Evolutionary conservation across 2,329 filamentous ascomycete genomes (phyloP), one percentile per base, ranked within the genome.

Genomic region (Trichophyton schoenleinii): DNA sequence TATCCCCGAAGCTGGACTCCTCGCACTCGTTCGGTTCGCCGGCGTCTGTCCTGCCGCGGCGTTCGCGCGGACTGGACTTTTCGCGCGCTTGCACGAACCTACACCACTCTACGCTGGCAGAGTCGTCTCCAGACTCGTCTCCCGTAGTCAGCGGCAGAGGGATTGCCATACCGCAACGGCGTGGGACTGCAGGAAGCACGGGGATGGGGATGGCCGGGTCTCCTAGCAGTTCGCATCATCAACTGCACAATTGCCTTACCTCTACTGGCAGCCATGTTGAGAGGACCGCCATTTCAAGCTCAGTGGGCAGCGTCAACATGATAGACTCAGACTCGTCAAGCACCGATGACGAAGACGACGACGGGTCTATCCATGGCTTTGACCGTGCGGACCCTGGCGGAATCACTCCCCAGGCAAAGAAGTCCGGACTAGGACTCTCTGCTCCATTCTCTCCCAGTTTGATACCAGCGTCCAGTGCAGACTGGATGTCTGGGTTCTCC

Each of bases 51-150:
- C 81, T 97, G 6, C 92, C 92, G 18, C 85, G 92, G 65, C 86
- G 91, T 64, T 96, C 91, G 34, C 84, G 92, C 61, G 92, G 92
- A 49, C 80, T 96, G 63, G 92, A 97, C 75, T 97, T 96, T 73
- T 92, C 92, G 46, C 83, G 92, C 67, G 91, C 91, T 9, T 94
- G 90, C 64, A 96, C 92, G 9, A 95, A 91, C 71, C 80, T 99
- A 22, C 94, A 97, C 75, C 94, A 97, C 74, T 96, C 92, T 15
- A 97, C 89, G 0, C 82, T 97, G 7, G 91, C 92, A 61, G 89
- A 96, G 71, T 88, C 89, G 0, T 94, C 89, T 3, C 91, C 91
- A 2, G 91, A 95, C 72, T 94, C 90, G 0, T 96, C 91, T 0
- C 94, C 94, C 0, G 91, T 87, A 11, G 86, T 94, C 60, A 85